Percentiles rank a stretch among this genome's conserved stretches.
Conservation (phyloP, 2,329 filamentous ascomycete species). For the Sphaerulina vaccinii region DNA sequence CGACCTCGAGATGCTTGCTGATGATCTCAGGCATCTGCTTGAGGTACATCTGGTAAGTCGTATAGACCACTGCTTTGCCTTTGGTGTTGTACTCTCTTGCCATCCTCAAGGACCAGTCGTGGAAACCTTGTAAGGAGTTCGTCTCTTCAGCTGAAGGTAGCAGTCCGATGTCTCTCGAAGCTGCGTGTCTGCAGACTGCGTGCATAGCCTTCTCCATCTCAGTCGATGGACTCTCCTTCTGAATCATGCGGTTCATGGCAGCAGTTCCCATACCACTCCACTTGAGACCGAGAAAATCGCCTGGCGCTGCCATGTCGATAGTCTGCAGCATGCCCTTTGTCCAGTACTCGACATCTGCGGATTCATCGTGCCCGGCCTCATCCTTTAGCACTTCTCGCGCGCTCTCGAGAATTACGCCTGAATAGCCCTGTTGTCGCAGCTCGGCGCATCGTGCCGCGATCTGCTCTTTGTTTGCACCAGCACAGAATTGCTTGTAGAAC, state of each 20-base stretch:
- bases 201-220: slow-evolving; percentile 69
- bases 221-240: slow-evolving; percentile 61
- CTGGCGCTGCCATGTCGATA: slow-evolving; percentile 54
- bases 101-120: slow-evolving; percentile 75
- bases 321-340: slow-evolving; percentile 71
- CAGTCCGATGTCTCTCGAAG: slow-evolving; percentile 66
- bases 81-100: slow-evolving; percentile 58
- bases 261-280: slow-evolving; percentile 80
- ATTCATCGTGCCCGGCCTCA: slow-evolving; percentile 55
- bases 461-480: slow-evolving; percentile 70
- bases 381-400: slow-evolving; percentile 71
- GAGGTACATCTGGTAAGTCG: slow-evolving; percentile 60
- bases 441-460: slow-evolving; percentile 63
- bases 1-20: slow-evolving; percentile 45
- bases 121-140: slow-evolving; percentile 73
- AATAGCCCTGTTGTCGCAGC: slow-evolving; percentile 73
- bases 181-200: slow-evolving; percentile 70
- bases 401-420: slow-evolving; percentile 81
- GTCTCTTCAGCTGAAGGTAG: slow-evolving; percentile 87
- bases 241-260: slow-evolving; percentile 65
- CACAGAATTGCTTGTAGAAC: slow-evolving; percentile 90
- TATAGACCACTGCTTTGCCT: slow-evolving; percentile 69
- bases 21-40: slow-evolving; percentile 36
- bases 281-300: slow-evolving; percentile 58
- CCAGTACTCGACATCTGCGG: slow-evolving; percentile 69